Evolutionary conservation across 2,329 filamentous ascomycete species (phyloP), one percentile per base, ranked within the genome.

Genomic region (Madurella fahalii): DNA sequence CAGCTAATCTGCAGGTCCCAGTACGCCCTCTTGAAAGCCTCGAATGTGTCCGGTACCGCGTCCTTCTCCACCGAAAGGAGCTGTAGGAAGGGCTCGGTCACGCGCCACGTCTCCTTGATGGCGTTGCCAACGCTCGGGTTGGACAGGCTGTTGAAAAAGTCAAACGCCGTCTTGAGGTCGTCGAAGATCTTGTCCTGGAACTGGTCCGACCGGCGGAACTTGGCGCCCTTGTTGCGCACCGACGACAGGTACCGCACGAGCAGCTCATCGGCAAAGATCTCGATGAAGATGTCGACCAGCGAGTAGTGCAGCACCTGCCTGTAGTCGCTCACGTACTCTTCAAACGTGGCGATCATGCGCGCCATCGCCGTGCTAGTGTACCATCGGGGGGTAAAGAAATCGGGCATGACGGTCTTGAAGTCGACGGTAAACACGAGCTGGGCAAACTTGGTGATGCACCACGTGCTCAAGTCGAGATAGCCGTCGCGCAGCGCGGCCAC

Each of bases 1-100:
- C 94, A 99, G 44, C 85, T 87, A 56, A 97, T 85, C 70, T 95
- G 90, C 68, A 97, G 76, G 72, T 99, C 94, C 89, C 93, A 96
- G 71, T 96, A 96, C 44, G 83, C 80, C 40, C 73, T 76, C 78
- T 96, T 97, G 75, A 99, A 93, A 5, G 77, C 75, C 63, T 87
- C 87, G 67, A 95, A 97, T 1, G 89, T 85, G 49, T 88, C 83
- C 15, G 90, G 84, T 0, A 96, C 78, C 20, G 76, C 78, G 31
- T 84, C 80, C 48, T 85, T 86, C 67, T 94, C 90, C 31, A 86
- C 84, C 3, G 84, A 84, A n/a, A 99, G 77, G 56, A 99, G 74
- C 45, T 84, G 80, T 17, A 95, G 78, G 66, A 99, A 91, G 65
- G 82, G 82, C 71, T 96, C 89, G 8, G 95, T 90, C 16, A 91